Evolutionary conservation across 176 grass and related monocot genomes (phyloP), one percentile per base, ranked within the genome.

Genomic region (Oropetium thomaeum): DNA sequence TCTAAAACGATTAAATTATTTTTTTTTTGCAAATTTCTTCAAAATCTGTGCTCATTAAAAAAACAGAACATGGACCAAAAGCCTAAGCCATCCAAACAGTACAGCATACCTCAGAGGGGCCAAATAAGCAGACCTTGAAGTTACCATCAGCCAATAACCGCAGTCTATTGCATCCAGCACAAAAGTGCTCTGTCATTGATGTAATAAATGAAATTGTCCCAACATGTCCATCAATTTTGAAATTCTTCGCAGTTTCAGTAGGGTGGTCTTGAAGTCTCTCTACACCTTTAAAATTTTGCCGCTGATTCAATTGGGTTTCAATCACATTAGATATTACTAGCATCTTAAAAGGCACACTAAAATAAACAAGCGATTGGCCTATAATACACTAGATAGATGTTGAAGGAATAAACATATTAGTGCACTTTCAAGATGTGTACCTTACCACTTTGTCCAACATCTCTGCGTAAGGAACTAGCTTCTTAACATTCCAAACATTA

Each of bases 401-500:
- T 22, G 5, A 47, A 23, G 16, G 65, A 81, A 58, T 22, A 65
- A 65, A 71, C 34, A 57, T 29, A 28, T 22, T 55, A 45, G n/a
- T 76, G 30, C 71, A 82, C 22, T 69, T 71, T 47, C 58, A 70
- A 83, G 75, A 81, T 31, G 74, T 82, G 74, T 90, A 89, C 86
- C 86, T 93, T 93, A 93, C 94, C 90, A 97, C 88, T 97, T 79
- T 91, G 86, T 91, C 88, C 66, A 97, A 67, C 73, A 97, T 87
- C 81, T 97, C 94, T 57, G 81, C 94, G 85, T 97, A 97, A 44
- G 94, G 70, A 73, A 97, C 94, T 53, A 97, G 74, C 31, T 97
- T 97, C 83, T 93, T 97, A 51, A 89, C 64, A 84, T 93, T 97
- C 94, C 94, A 97, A 81, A 93, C 90, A 91, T 97, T 97, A 82